These are phyloP conservation scores for Blastomyces emzantsi DNA, from an alignment of 2,329 filamentous ascomycete genomes.

Conservation along the genomic window DNA sequence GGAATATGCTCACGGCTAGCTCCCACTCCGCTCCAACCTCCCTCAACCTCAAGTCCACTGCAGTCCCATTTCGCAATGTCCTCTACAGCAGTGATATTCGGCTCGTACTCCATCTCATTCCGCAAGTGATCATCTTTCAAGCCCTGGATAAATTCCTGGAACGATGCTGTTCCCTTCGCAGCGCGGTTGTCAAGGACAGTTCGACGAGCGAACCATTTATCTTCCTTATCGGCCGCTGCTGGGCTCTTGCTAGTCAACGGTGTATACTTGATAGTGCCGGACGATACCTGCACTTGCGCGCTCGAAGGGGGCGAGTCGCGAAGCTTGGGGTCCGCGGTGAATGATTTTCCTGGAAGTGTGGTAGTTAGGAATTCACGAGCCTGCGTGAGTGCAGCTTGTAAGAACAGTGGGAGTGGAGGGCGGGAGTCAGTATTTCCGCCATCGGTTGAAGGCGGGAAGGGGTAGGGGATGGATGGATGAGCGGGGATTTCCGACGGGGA, in stretches of 20 bases:
- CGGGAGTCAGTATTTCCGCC: conserved; percentile 11
- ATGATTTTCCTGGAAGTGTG: conserved; percentile 21
- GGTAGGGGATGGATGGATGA: conserved; percentile 22
- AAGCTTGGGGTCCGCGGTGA: conserved; percentile 22
- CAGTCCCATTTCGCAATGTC: conserved; percentile 24
- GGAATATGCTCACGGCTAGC: conserved; percentile 21
- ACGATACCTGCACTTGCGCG: conserved; percentile 25
- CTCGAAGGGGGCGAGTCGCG: conserved; percentile 24
- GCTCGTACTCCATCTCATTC: conserved; percentile 36
- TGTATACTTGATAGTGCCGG: conserved; percentile 4
- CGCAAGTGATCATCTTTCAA: conserved; percentile 32
- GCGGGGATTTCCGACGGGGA: conserved; percentile 24
- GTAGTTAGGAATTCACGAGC: conserved; percentile 22
- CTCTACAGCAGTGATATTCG: conserved; percentile 27
- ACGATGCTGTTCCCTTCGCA: conserved; percentile 28
- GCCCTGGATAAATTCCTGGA: conserved; percentile 31
- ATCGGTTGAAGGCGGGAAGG: background rate
- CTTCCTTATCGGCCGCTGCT: conserved; percentile 14
- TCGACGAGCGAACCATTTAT: conserved; percentile 36
- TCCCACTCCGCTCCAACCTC: conserved; percentile 21
- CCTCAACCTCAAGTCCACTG: conserved; percentile 11
- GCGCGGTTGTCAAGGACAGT: conserved; percentile 28
- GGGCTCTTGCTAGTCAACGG: background rate
- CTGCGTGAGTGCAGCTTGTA: conserved; percentile 22
- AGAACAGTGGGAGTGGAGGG: conserved; percentile 19